phyloP scores from a whole-genome alignment of 768 basidiomycete species.

The Lactarius quietus region DNA sequence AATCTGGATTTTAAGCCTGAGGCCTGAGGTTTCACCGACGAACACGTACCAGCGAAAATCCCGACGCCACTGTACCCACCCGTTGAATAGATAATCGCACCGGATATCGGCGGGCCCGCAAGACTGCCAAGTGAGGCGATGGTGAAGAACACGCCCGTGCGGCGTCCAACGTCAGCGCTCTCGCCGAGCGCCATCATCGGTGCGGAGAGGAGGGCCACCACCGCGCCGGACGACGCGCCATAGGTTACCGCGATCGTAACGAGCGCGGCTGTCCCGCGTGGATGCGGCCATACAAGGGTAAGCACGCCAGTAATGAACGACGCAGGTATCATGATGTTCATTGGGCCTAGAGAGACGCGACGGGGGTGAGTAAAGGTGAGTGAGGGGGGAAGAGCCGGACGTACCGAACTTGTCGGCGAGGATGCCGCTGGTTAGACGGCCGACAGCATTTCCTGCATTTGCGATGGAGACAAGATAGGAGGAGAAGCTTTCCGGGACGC shows the following conservation, averaged over 20 bases:
- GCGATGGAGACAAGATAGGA: slow-evolving; percentile 67
- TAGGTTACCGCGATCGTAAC: slow-evolving; percentile 58
- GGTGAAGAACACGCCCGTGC: slow-evolving; percentile 62
- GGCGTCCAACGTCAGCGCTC: slow-evolving; percentile 56
- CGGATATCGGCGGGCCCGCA: slow-evolving; percentile 69
- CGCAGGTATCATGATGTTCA: slow-evolving; percentile 68
- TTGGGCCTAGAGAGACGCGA: slow-evolving; percentile 41
- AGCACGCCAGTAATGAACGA: slow-evolving; percentile 54
- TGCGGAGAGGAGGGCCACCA: slow-evolving; percentile 50
- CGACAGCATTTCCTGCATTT: slow-evolving; percentile 62
- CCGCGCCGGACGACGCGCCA: slow-evolving; percentile 63
- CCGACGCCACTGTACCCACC: slow-evolving; percentile 54
- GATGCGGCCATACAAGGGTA: slow-evolving; percentile 72
- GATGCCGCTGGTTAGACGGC: slow-evolving; percentile 52
- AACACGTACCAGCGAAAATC: slow-evolving; percentile 46
- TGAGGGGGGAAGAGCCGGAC: slow-evolving; percentile 9
- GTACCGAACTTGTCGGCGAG: slow-evolving; percentile 53
- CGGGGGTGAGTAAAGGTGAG: neutral
- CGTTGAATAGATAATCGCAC: slow-evolving; percentile 55
- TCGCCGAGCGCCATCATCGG: slow-evolving; percentile 63
- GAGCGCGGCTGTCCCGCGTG: slow-evolving; percentile 40
- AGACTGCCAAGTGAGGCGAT: slow-evolving; percentile 60
- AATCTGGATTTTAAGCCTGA: neutral
- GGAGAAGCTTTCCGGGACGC: slow-evolving; percentile 47
- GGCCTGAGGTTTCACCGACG: neutral